A percentile compares a stretch with the other conserved stretches of the same genome.
These are phyloP conservation scores for Neurospora sp. DNA, from an alignment of 495 filamentous ascomycete species.

Conservation along the genomic window DNA sequence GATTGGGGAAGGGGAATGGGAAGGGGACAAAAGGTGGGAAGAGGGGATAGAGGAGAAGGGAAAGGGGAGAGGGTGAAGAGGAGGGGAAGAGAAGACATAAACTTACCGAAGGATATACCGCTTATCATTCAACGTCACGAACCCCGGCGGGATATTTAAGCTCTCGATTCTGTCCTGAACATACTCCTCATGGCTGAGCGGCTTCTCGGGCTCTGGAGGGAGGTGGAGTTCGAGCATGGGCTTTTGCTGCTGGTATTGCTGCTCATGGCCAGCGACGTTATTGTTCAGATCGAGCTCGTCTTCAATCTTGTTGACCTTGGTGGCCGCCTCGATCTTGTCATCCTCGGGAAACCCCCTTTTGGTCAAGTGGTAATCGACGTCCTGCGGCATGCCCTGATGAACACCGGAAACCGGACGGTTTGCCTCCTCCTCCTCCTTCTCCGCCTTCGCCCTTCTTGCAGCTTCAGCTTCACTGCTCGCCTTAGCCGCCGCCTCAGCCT, in stretches of 20 bases:
- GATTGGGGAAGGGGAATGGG: not conserved
- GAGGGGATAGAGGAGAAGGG: no score
- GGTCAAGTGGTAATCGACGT: not conserved
- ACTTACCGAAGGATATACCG: constrained; percentile 71
- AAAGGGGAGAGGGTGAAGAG: no score
- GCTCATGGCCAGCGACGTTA: constrained; percentile 2
- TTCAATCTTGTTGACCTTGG: constrained; percentile 6
- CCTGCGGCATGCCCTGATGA: not conserved
- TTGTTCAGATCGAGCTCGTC: constrained; percentile 13
- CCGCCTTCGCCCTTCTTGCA: not conserved
- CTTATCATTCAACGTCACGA: constrained; percentile 44
- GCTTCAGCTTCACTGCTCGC: constrained; percentile 7
- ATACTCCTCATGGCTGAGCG: constrained; percentile 53
- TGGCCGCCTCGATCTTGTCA: not conserved
- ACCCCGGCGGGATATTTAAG: constrained; percentile 58
- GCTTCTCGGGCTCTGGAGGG: constrained; percentile 24
- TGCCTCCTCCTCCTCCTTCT: not conserved
- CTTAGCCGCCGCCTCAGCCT: constrained; percentile 1
- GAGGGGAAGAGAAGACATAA: not conserved
- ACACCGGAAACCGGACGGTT: not conserved
- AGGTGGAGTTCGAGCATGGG: constrained; percentile 12
- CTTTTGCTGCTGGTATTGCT: constrained; percentile 12
- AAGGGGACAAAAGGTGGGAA: not conserved
- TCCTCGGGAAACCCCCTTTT: not conserved
- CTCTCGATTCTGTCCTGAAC: constrained; percentile 46